Conservation (phyloP, 2,329 filamentous ascomycete genomes). For the Apiospora kogelbergensis region DNA sequence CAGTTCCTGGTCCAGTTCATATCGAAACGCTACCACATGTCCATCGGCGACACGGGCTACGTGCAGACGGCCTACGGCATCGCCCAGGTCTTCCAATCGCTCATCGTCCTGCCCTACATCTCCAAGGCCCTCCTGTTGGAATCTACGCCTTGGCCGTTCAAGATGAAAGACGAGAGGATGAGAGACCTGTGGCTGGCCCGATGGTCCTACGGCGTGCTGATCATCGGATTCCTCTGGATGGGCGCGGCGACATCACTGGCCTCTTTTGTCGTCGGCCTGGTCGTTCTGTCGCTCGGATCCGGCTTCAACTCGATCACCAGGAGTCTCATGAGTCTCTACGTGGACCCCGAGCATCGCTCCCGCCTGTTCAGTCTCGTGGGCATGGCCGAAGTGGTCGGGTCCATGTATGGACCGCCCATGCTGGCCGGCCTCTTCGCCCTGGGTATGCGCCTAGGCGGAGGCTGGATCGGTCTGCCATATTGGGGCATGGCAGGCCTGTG, state of each 20-base stretch:
- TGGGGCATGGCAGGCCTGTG: constrained; percentile 23
- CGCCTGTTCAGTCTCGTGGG: constrained; percentile 31
- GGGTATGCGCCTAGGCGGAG: constrained; percentile 26
- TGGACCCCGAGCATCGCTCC: constrained; percentile 29
- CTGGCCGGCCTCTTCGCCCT: constrained; percentile 31
- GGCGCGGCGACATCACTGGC: constrained; percentile 25
- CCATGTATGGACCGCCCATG: constrained; percentile 28
- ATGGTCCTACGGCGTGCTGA: constrained; percentile 25
- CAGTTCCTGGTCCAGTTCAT: constrained; percentile 30
- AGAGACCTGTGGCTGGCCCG: constrained; percentile 29
- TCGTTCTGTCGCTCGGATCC: constrained; percentile 29
- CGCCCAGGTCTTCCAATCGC: constrained; percentile 24
- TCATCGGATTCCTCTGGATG: constrained; percentile 24
- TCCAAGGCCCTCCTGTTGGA: constrained; percentile 21
- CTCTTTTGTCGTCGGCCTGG: constrained; percentile 27
- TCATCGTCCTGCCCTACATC: constrained; percentile 29
- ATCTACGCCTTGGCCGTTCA: constrained; percentile 19
- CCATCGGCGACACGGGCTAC: constrained; percentile 31
- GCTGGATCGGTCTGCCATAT: constrained; percentile 33
- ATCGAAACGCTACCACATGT: constrained; percentile 31
- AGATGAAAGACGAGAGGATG: constrained; percentile 23
- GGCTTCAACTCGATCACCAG: constrained; percentile 26
- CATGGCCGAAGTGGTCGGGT: constrained; percentile 30
- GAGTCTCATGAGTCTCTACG: constrained; percentile 31
- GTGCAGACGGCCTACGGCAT: constrained; percentile 29